phyloP scores from a whole-genome alignment of 495 filamentous ascomycete species.

The Aspergillus nidulans region DNA sequence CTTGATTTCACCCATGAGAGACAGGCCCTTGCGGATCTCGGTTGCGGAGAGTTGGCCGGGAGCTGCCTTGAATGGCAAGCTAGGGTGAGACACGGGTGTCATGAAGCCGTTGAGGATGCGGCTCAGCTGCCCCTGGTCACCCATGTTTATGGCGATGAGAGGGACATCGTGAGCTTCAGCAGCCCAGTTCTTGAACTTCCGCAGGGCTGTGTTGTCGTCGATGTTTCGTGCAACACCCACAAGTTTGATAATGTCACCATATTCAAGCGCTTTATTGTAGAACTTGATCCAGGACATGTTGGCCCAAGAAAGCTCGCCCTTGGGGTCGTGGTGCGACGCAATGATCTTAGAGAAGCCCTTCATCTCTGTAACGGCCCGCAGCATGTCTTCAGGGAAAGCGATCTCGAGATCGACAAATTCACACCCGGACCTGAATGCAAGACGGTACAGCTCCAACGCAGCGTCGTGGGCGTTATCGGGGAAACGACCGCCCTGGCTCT shows the following conservation, averaged over 20 bases:
- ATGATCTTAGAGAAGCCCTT: constrained; percentile 80
- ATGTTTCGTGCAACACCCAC: constrained; percentile 75
- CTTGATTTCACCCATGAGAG: constrained; percentile 75
- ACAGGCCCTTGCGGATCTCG: constrained; percentile 76
- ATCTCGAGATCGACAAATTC: constrained; percentile 96
- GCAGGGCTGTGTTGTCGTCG: constrained; percentile 81
- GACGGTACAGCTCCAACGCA: constrained; percentile 66
- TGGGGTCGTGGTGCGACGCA: constrained; percentile 90
- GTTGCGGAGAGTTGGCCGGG: constrained; percentile 90
- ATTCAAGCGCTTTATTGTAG: constrained; percentile 82
- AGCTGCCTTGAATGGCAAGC: constrained; percentile 84
- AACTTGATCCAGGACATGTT: constrained; percentile 82
- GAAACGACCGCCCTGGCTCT: constrained; percentile 83
- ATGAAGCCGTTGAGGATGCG: constrained; percentile 88
- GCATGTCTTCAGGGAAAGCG: constrained; percentile 69
- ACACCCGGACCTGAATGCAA: constrained; percentile 74
- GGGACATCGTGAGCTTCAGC: constrained; percentile 66
- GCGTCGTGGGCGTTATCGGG: constrained; percentile 69
- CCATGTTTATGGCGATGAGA: constrained; percentile 96
- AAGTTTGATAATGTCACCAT: constrained; percentile 91
- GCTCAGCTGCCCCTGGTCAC: constrained; percentile 78
- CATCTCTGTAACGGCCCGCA: constrained; percentile 59
- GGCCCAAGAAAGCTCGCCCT: constrained; percentile 74
- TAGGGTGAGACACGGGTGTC: constrained; percentile 91
- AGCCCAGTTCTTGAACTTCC: constrained; percentile 77